A percentile compares a stretch with the other conserved stretches of the same genome.
Conservation (phyloP, 2,329 filamentous ascomycete genomes). For the Calonectria leucothoes region DNA sequence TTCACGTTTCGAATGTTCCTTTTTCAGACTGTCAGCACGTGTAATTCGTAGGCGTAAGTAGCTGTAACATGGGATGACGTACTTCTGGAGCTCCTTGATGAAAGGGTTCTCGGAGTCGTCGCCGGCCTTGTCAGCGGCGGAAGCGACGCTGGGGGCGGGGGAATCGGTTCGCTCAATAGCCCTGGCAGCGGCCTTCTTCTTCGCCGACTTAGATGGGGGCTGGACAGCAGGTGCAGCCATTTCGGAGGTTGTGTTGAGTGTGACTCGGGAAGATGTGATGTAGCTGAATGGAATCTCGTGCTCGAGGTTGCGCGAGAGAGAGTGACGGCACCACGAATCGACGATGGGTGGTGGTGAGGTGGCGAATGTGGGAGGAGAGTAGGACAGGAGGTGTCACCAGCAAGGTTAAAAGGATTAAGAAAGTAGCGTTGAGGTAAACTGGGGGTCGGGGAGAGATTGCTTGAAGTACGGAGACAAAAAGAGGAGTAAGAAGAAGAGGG, state of each 20-base stretch:
- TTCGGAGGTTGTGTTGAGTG: constrained; percentile 20
- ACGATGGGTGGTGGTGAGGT: constrained; percentile 27
- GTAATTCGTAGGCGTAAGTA: background rate
- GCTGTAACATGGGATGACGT: constrained; percentile 46
- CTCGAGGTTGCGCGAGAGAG: constrained; percentile 38
- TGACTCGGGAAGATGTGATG: constrained; percentile 23
- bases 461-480: constrained; percentile 8
- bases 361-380: constrained; percentile 15
- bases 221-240: constrained; percentile 74
- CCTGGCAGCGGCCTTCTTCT: constrained; percentile 72
- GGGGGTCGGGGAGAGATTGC: background rate
- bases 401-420: constrained; percentile 2
- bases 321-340: constrained; percentile 25
- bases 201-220: constrained; percentile 73
- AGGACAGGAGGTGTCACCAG: constrained; percentile 24
- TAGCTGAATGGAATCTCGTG: constrained; percentile 25
- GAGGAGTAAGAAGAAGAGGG: constrained; percentile 18
- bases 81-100: constrained; percentile 93
- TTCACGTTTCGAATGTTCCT: constrained; percentile 92
- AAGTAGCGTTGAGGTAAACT: constrained; percentile 11
- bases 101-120: constrained; percentile 80
- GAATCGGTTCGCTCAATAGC: constrained; percentile 64
- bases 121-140: constrained; percentile 61
- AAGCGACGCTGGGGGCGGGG: constrained; percentile 61
- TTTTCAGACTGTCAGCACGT: constrained; percentile 31